Evolutionary conservation across 345 rosid genomes (phyloP).

Genomic region (Viola odorata): DNA sequence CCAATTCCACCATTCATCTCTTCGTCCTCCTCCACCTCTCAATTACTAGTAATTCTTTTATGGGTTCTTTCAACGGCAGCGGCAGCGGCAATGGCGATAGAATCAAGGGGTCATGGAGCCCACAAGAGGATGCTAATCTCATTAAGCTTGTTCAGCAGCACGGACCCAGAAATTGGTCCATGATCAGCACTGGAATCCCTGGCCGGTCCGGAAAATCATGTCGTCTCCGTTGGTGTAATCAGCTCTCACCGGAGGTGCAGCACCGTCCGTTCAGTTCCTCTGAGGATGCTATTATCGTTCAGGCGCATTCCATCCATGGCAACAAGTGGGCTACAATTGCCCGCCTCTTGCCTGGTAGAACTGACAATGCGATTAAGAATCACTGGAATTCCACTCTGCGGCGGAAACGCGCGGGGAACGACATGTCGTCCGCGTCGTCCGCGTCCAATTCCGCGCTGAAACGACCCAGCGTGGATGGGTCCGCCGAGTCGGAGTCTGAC

Average conservation of each 20-base stretch:
- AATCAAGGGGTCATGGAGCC: conserved; percentile 61
- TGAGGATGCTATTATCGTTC: conserved; percentile 47
- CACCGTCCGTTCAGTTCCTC: conserved; percentile 57
- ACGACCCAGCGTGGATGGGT: conserved; percentile 8
- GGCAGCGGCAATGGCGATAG: conserved; percentile 12
- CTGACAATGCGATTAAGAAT: conserved; percentile 62
- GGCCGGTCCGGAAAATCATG: conserved; percentile 71
- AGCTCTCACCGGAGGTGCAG: conserved; percentile 58
- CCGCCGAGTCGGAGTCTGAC: conserved; percentile 25
- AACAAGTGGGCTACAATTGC: conserved; percentile 72
- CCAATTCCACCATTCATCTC: not conserved
- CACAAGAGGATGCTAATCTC: conserved; percentile 49
- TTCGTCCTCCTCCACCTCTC: not conserved
- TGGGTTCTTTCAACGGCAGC: conserved; percentile 5
- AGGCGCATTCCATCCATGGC: conserved; percentile 49
- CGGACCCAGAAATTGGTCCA: conserved; percentile 69
- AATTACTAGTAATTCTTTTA: not conserved
- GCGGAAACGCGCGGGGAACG: conserved; percentile 20
- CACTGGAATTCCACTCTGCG: conserved; percentile 66
- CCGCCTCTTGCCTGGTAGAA: conserved; percentile 54
- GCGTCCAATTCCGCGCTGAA: conserved; percentile 32
- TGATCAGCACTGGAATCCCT: conserved; percentile 48
- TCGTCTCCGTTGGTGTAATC: conserved; percentile 67
- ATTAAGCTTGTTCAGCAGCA: conserved; percentile 43
- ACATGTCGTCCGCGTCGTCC: conserved; percentile 26